Evolutionary conservation across 2,329 filamentous ascomycete species (phyloP).

Genomic region (Penicillium psychrosexuale): DNA sequence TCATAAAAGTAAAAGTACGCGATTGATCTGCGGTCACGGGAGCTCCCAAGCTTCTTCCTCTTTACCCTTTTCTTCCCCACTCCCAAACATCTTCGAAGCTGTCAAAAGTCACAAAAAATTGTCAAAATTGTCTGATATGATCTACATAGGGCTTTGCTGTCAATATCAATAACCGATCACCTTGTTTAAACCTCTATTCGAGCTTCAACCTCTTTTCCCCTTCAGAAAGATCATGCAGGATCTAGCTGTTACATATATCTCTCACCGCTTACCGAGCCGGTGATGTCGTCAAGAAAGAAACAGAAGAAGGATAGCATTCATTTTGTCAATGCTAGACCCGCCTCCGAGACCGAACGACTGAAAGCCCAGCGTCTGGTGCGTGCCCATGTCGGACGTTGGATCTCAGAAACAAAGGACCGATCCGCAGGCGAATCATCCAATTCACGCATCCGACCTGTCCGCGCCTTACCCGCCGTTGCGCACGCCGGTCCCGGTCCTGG

Average conservation of each 20-base stretch:
- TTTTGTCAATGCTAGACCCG: conserved; percentile 35
- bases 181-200: background rate
- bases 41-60: background rate
- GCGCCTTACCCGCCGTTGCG: background rate
- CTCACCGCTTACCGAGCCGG: background rate
- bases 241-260: background rate
- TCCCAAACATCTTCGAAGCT: background rate
- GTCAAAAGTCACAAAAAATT: too few relatives aligned
- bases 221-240: background rate
- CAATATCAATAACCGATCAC: background rate
- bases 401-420: conserved; percentile 35
- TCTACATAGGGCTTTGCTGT: background rate
- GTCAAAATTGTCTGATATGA: background rate
- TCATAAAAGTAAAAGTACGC: background rate
- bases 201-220: background rate
- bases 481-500: background rate
- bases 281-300: conserved; percentile 25
- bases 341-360: conserved; percentile 28
- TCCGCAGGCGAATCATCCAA: conserved; percentile 9
- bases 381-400: conserved; percentile 37
- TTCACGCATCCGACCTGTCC: background rate
- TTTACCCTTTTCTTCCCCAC: background rate
- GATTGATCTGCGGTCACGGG: conserved; percentile 6
- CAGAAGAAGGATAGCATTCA: conserved; percentile 28
- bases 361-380: conserved; percentile 32